Evolutionary conservation across 2,329 filamentous ascomycete genomes (phyloP).

Genomic region (Coniella lustricola): DNA sequence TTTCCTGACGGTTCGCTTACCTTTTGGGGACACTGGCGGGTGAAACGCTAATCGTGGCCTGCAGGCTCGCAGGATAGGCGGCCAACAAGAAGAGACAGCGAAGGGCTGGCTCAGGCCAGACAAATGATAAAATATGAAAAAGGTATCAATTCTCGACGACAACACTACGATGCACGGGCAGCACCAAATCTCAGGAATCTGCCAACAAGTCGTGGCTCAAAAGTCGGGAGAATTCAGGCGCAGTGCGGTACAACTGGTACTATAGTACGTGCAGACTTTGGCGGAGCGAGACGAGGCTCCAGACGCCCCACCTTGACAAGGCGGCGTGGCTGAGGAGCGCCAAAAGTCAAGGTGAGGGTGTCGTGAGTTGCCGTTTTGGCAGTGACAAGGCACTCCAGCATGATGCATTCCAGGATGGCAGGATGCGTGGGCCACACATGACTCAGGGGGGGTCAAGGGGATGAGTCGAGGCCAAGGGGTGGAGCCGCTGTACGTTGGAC

Average conservation of each 20-base stretch:
- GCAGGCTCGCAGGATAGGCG: background rate
- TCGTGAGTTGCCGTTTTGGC: slow-evolving; percentile 13
- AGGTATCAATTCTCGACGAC: no score
- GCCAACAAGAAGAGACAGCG: no score
- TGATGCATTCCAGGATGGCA: no score
- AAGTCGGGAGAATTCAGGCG: no score
- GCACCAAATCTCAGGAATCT: no score
- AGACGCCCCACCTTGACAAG: background rate
- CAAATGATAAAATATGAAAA: no score
- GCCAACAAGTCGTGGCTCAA: no score
- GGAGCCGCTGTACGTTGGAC: background rate
- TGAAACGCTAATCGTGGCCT: background rate
- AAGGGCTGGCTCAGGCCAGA: no score
- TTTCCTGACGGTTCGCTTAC: no score
- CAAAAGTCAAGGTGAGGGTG: slow-evolving; percentile 14
- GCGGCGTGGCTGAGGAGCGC: background rate
- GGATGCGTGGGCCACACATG: background rate
- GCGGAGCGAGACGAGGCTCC: no score
- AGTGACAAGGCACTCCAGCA: slow-evolving; percentile 5
- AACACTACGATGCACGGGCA: no score
- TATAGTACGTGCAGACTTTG: background rate
- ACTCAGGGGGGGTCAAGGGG: background rate
- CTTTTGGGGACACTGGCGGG: background rate
- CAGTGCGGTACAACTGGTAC: background rate
- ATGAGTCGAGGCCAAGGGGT: background rate